Percentiles rank a stretch among this genome's conserved stretches.
Evolutionary conservation across 768 basidiomycete genomes (phyloP).

Genomic region (Omphalotus guepiniiformis): DNA sequence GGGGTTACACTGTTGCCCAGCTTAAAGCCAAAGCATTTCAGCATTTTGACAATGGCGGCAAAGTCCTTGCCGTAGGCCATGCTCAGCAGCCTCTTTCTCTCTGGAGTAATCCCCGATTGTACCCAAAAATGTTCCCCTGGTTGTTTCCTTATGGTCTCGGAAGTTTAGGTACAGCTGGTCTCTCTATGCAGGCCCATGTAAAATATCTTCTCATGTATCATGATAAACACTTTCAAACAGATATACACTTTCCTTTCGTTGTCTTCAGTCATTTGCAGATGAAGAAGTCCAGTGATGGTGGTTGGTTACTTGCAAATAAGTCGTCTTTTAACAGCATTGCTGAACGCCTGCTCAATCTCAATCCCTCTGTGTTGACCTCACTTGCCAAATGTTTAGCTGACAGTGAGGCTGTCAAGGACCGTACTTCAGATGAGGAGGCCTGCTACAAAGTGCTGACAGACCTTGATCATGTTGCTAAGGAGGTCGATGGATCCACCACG

Average conservation of each 20-base stretch:
- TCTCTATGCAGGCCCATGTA: conserved; percentile 24
- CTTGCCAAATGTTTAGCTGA: neutral
- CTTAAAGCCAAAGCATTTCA: neutral
- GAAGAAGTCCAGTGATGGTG: conserved; percentile 8
- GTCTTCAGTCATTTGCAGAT: conserved; percentile 35
- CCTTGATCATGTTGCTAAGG: neutral
- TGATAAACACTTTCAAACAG: conserved; percentile 36
- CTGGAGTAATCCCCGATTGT: neutral
- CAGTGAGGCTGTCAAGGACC: neutral
- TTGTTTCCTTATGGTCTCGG: conserved; percentile 16
- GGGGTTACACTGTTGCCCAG: neutral
- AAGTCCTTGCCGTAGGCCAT: neutral
- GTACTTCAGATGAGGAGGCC: neutral
- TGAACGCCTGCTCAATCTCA: neutral
- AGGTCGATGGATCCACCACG: conserved; percentile 12
- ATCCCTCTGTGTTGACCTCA: neutral
- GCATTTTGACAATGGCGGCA: neutral
- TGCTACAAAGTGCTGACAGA: neutral
- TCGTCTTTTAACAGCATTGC: neutral
- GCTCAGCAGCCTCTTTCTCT: neutral
- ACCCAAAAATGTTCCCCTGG: neutral
- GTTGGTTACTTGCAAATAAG: neutral
- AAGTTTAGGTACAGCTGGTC: conserved; percentile 26
- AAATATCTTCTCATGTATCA: conserved; percentile 30
- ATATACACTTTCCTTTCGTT: conserved; percentile 31